Evolutionary conservation across 83 land plant genomes (phyloP).

Genomic region (Picea abies): DNA sequence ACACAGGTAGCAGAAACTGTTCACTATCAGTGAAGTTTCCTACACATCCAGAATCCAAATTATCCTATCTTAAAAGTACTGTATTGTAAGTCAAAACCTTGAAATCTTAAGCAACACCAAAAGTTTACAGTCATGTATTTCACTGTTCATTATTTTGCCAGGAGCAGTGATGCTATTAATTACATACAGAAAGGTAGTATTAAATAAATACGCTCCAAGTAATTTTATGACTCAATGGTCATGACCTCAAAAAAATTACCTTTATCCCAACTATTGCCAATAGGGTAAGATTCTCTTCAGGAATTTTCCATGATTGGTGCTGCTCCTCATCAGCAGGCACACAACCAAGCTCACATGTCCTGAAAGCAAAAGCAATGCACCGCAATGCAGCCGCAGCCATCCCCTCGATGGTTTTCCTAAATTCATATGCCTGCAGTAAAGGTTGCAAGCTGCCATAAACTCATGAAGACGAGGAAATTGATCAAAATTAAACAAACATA

Average conservation of each 20-base stretch:
- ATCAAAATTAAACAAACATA: neutral
- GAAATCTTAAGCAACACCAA: too few species aligned
- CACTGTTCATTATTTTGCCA: too few species aligned
- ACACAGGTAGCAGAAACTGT: too few species aligned
- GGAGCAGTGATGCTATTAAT: too few species aligned
- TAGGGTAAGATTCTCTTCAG: conserved; percentile 64
- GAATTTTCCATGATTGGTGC: conserved; percentile 50
- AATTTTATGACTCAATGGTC: neutral
- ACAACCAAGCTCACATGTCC: conserved; percentile 29
- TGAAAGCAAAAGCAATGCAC: conserved; percentile 82
- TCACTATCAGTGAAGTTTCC: too few species aligned
- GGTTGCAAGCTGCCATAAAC: neutral
- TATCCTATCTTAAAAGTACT: too few species aligned
- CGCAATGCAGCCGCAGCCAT: conserved; percentile 79
- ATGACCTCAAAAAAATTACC: conserved; percentile 30
- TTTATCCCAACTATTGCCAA: conserved; percentile 77
- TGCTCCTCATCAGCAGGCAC: conserved; percentile 59
- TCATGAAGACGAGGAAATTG: neutral
- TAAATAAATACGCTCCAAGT: neutral
- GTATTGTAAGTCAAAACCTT: too few species aligned
- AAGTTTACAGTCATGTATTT: too few species aligned
- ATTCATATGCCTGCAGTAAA: conserved; percentile 39
- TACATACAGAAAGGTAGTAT: too few species aligned
- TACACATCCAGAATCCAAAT: too few species aligned
- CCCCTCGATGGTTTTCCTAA: conserved; percentile 46